Conservation (phyloP, 805 yeast species). For the Saccharomycopsis babjevae region DNA sequence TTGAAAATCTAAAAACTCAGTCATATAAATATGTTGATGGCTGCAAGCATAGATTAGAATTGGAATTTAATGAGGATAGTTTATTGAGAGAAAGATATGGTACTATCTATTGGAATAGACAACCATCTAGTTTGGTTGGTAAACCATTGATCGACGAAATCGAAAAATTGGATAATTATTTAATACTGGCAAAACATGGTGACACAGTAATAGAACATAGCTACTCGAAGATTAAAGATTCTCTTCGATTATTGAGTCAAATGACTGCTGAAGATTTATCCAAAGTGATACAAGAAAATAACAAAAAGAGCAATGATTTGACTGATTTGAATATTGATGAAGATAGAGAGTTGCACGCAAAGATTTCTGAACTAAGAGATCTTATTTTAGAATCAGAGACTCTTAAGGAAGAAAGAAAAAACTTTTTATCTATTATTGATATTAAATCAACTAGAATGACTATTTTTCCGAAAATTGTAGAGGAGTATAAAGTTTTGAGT, state of each 20-base stretch:
- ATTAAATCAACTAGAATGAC: slow-evolving; percentile 37
- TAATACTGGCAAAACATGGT: slow-evolving; percentile 49
- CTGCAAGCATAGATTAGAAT: slow-evolving; percentile 34
- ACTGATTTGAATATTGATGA: slow-evolving; percentile 27
- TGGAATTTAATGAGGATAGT: slow-evolving; percentile 49
- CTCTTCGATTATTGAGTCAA: slow-evolving; percentile 35
- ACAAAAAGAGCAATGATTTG: slow-evolving; percentile 24
- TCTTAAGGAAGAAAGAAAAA: slow-evolving; percentile 26
- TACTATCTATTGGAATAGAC: slow-evolving; percentile 42
- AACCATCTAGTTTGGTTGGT: slow-evolving; percentile 36
- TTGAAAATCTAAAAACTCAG: slow-evolving; percentile 33
- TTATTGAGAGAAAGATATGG: slow-evolving; percentile 43
- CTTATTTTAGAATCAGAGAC: slow-evolving; percentile 24
- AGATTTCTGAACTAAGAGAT: slow-evolving; percentile 29
- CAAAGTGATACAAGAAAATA: slow-evolving; percentile 25
- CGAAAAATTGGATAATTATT: slow-evolving; percentile 33
- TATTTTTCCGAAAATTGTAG: slow-evolving; percentile 43
- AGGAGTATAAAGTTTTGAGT: slow-evolving; percentile 31
- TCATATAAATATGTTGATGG: slow-evolving; percentile 35
- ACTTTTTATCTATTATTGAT: slow-evolving; percentile 33
- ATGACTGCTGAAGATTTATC: slow-evolving; percentile 22
- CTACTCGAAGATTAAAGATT: slow-evolving; percentile 38
- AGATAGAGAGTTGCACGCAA: slow-evolving; percentile 20
- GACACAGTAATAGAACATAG: slow-evolving; percentile 43
- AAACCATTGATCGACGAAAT: slow-evolving; percentile 31